Conservation (phyloP, 2,329 filamentous ascomycete genomes). For the Clarireedia homoeocarpa region DNA sequence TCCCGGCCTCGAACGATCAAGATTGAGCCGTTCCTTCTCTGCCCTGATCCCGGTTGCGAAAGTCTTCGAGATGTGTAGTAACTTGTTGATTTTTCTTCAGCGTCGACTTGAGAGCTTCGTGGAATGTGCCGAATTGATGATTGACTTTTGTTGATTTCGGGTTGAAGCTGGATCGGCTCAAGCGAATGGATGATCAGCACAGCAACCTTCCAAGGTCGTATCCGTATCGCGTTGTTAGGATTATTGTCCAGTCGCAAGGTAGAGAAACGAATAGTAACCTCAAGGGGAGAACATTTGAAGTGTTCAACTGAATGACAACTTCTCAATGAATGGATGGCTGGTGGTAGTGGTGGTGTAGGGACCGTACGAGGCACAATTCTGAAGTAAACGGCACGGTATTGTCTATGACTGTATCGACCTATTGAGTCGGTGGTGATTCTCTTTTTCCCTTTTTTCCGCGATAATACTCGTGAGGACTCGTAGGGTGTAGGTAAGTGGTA, state of each 20-base stretch:
- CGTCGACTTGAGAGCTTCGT: background rate
- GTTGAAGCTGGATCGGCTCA: conserved; percentile 9
- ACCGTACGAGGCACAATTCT: too few relatives aligned
- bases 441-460: background rate
- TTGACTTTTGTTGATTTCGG: conserved; percentile 7
- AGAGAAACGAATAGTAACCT: too few relatives aligned
- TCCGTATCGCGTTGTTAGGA: conserved; percentile 7
- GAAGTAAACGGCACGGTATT: too few relatives aligned
- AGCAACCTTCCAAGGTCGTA: background rate
- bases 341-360: too few relatives aligned
- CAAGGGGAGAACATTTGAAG: too few relatives aligned
- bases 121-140: conserved; percentile 2
- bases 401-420: too few relatives aligned
- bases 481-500: background rate
- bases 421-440: too few relatives aligned
- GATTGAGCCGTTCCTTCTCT: conserved; percentile 15
- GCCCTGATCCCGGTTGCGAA: background rate
- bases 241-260: conserved; percentile 3
- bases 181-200: conserved; percentile 9
- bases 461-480: too few relatives aligned
- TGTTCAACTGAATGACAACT: too few relatives aligned
- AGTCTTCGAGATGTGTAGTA: background rate
- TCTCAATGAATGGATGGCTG: too few relatives aligned
- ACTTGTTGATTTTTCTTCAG: too few relatives aligned
- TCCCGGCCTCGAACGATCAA: conserved; percentile 18